Conservation (phyloP, 441 rosid species). For the Jatropha multifida region DNA sequence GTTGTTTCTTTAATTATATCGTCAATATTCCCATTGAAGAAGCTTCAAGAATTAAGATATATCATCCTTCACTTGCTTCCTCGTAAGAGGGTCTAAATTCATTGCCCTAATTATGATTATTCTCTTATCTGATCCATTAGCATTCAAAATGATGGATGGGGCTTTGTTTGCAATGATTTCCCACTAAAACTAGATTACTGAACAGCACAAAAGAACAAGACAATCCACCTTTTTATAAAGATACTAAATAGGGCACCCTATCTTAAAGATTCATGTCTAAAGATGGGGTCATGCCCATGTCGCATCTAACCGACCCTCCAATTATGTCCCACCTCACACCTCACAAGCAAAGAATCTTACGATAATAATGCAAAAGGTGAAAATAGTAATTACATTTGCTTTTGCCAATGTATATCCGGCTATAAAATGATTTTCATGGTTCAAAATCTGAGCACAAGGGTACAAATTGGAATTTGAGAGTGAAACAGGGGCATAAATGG, state of each 20-base stretch:
- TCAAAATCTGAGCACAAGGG: background rate
- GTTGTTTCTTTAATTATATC: background rate
- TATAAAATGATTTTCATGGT: no score
- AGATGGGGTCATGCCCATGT: background rate
- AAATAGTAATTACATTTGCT: no score
- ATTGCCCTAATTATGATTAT: background rate
- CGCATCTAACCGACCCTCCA: background rate
- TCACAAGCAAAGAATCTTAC: background rate
- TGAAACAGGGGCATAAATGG: background rate
- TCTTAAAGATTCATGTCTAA: background rate
- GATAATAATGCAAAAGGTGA: no score
- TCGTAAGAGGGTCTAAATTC: background rate
- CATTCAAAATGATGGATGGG: background rate
- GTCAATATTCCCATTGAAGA: background rate
- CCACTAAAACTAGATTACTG: background rate
- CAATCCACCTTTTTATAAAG: background rate
- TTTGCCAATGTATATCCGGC: no score
- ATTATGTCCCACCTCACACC: background rate
- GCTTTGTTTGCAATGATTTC: background rate
- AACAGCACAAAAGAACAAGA: background rate
- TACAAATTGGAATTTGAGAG: background rate
- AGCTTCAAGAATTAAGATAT: background rate
- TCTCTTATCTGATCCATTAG: background rate
- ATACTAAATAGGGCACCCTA: background rate
- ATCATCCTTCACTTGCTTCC: background rate